Conservation (phyloP, 345 rosid species). For the Bruguiera gymnorhiza region DNA sequence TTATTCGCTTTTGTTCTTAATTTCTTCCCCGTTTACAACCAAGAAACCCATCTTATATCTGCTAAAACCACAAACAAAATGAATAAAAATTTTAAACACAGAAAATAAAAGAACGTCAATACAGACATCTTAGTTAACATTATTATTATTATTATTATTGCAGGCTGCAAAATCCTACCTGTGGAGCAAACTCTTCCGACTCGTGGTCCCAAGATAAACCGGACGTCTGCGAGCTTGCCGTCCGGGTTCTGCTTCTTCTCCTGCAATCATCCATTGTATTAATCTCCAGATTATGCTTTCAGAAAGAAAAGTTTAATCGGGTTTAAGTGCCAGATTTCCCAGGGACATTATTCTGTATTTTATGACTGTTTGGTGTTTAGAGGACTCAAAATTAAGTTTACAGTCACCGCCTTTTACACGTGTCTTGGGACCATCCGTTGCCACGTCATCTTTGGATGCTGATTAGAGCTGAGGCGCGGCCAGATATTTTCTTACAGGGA, state of each 20-base stretch:
- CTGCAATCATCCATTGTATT: conserved; percentile 32
- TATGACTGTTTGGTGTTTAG: neutral
- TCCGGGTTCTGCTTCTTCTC: conserved; percentile 21
- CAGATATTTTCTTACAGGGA: conserved; percentile 39
- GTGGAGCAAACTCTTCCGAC: conserved; percentile 30
- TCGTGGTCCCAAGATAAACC: conserved; percentile 10
- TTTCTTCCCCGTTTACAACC: too few relatives aligned
- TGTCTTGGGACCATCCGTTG: conserved; percentile 29
- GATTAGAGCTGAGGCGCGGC: neutral
- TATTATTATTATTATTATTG: too few relatives aligned
- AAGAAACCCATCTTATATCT: too few relatives aligned
- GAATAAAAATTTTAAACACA: too few relatives aligned
- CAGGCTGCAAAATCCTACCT: neutral
- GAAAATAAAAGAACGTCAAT: too few relatives aligned
- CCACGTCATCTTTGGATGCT: conserved; percentile 46
- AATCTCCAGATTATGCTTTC: neutral
- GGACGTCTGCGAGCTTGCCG: conserved; percentile 24
- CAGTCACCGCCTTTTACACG: conserved; percentile 78
- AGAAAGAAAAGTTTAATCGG: too few relatives aligned
- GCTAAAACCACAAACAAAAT: too few relatives aligned
- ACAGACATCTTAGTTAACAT: too few relatives aligned
- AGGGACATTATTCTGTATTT: too few relatives aligned
- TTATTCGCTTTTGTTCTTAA: too few relatives aligned
- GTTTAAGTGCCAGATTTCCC: too few relatives aligned
- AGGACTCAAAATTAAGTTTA: conserved; percentile 30